Base-by-base conservation (phyloP, 23 red algal species). In the Chondrus crispus region DNA sequence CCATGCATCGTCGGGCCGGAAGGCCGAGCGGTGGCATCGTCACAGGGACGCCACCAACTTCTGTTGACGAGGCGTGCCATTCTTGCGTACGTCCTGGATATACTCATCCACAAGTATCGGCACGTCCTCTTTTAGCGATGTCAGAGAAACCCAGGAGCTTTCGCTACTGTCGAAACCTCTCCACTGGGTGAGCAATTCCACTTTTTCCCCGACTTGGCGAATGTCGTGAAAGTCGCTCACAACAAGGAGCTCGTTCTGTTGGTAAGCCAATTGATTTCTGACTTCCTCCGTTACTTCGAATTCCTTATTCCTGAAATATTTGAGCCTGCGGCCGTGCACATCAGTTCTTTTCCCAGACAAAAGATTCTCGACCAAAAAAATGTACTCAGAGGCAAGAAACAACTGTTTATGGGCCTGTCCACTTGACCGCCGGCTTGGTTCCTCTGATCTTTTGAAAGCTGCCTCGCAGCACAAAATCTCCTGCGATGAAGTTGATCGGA, bases 401-500 rank as follows among this genome's bases (percentile, higher is more conserved):
- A 38, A 85, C 58, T 20, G 7, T 32, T 18, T 28, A 85, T 3
- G 81, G 81, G 16, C 81, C 81, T 4, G 4, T 68, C 58, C 81
- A 85, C 20, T 6, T 5, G 13, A 85, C 14, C 7, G 53, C 14
- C 5, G 32, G 81, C 35, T 85, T 85, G n/a, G n/a, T n/a, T n/a
- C n/a, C n/a, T n/a, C n/a, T n/a, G n/a, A n/a, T n/a, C n/a, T n/a
- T n/a, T n/a, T n/a, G n/a, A n/a, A n/a, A n/a, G n/a, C 28, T 16
- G 33, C 81, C 81, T 7, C 29, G 11, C 37, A 87, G 84, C 10
- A 87, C 84, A 29, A 51, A 87, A 28, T 72, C 84, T 32, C 84
- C 82, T 19, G 36, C 82, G 33, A 5, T 8, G 10, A 85, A 85
- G 32, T 85, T 85, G n/a, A n/a, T n/a, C n/a, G n/a, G n/a, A n/a